Conservation (phyloP, 371 early-diverging fungal species). For the Phascolomyces articulosus region DNA sequence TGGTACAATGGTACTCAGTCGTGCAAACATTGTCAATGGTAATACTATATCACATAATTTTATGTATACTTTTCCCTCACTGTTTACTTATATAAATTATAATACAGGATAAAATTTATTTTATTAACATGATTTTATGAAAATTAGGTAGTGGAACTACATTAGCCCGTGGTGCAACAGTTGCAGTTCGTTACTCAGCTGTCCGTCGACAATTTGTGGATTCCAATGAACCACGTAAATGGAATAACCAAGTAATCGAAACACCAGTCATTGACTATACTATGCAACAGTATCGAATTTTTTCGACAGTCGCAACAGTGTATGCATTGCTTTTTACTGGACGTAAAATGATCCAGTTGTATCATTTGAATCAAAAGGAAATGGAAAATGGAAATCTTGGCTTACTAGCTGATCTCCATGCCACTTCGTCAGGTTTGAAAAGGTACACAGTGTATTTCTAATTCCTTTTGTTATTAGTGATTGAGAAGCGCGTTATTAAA, state of each 20-base stretch:
- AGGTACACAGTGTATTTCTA: too few relatives aligned
- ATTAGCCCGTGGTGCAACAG: too few relatives aligned
- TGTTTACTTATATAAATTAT: too few relatives aligned
- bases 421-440: constrained; percentile 75
- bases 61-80: too few relatives aligned
- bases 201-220: constrained; percentile 57
- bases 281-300: constrained; percentile 75
- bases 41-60: constrained; percentile 41
- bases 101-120: too few relatives aligned
- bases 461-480: too few relatives aligned
- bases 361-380: constrained; percentile 58
- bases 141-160: too few relatives aligned
- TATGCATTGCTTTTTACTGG: constrained; percentile 77
- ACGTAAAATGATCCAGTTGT: constrained; percentile 62
- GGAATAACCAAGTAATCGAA: constrained; percentile 50
- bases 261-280: constrained; percentile 76
- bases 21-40: constrained; percentile 67
- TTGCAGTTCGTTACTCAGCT: constrained; percentile 52
- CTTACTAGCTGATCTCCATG: constrained; percentile 82
- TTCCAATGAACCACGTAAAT: constrained; percentile 34
- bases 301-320: constrained; percentile 72
- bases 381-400: constrained; percentile 56
- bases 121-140: too few relatives aligned
- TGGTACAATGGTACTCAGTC: too few relatives aligned
- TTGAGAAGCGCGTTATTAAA: too few relatives aligned